Evolutionary conservation across 352 stramenopile genomes (phyloP), one percentile per base, ranked within the genome.

Genomic region (Globisporangium spiculum): DNA sequence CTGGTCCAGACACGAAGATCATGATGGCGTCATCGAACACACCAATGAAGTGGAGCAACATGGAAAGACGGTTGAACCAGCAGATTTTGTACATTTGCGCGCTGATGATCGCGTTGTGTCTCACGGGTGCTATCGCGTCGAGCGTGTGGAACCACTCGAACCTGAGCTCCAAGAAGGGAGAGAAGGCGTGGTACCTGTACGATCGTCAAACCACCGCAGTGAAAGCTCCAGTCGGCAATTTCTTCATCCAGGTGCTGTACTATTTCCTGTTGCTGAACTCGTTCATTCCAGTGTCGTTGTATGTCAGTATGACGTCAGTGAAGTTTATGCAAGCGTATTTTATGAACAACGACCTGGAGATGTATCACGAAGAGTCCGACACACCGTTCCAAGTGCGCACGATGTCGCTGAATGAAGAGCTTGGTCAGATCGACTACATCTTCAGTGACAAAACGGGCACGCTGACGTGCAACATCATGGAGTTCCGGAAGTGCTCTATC

Each of bases 401-500:
- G 0, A 98, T 97, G 89, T 92, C 86, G 36, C 74, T 98, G 63
- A 98, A 97, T 66, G 94, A 98, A 70, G 93, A 98, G 53, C 77
- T 98, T 3, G 94, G 94, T 0, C 94, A 98, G 77, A 93, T 98
- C 48, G 87, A 93, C 69, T 97, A 97, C 71, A 92, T 98, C 30
- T 98, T 98, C 63, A 92, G 77, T 38, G 96, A 98, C 74, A 98
- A 98, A 77, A 98, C 96, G 12, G 96, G 96, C 20, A 99, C 96
- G 10, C 71, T 99, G 30, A 99, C 96, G 55, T 94, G 92, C 66
- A 99, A 99, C 74, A 84, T 98, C 32, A 99, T 99, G 96, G 89
- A 98, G 71, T 99, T 99, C 74, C 97, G 98, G 57, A 96, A 97
- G 64, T 99, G 93, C 73, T 97, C 91, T 32, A 97, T 99, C 58